A percentile compares a stretch with the other conserved stretches of the same genome.
Conservation (phyloP, 441 rosid species). For the Croton laevigatus region DNA sequence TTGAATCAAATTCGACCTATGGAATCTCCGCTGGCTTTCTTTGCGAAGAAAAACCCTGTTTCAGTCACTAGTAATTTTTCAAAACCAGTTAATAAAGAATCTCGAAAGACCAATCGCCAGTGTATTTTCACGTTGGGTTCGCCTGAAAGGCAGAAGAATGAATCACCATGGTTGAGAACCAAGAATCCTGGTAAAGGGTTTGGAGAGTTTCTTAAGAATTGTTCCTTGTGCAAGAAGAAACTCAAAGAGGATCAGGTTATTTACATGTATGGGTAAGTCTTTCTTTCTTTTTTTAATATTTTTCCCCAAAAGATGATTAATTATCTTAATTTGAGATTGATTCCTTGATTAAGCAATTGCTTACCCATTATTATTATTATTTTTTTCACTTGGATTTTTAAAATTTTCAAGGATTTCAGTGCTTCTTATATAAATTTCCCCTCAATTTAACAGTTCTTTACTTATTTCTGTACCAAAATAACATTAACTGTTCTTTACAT, state of each 20-base stretch:
- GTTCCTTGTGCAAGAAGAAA: conserved; percentile 35
- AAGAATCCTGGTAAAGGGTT: conserved; percentile 21
- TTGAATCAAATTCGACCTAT: neutral
- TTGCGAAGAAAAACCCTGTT: neutral
- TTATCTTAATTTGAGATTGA: neutral
- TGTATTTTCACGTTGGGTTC: conserved; percentile 15
- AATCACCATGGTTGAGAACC: neutral
- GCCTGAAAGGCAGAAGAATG: neutral
- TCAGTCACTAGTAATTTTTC: neutral
- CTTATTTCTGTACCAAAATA: neutral
- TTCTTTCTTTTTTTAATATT: neutral
- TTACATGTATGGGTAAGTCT: conserved; percentile 32
- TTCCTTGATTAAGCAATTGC: no score
- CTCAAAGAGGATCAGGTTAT: conserved; percentile 9
- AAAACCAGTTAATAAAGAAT: conserved; percentile 1
- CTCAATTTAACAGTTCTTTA: neutral
- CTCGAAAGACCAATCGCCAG: neutral
- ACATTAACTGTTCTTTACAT: neutral
- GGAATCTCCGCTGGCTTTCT: neutral
- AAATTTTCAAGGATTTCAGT: neutral
- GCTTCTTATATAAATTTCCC: neutral
- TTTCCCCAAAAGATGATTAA: neutral
- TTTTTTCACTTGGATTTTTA: no score
- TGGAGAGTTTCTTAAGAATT: conserved; percentile 24
- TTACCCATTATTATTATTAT: no score